Base-by-base conservation (phyloP, 805 yeast genomes). In the Metschnikowia baotianmanensis region DNA sequence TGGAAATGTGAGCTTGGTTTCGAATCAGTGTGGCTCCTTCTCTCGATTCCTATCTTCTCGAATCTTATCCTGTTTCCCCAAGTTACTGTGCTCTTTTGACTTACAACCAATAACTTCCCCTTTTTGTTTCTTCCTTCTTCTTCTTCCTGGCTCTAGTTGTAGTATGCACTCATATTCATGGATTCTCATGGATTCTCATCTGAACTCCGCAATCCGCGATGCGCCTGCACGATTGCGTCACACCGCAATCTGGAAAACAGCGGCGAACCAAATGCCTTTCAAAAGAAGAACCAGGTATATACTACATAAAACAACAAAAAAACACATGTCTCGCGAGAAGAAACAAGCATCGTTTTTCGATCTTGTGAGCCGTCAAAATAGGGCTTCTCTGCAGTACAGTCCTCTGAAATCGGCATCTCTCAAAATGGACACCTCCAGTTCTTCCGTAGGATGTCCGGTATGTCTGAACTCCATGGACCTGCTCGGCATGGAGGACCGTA, bases 391-490 rank as follows among this genome's bases (percentile, higher is more conserved):
- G 30, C 19, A 16, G 15, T 5, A 12, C 25, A 22, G 4, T n/a
- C n/a, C n/a, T n/a, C n/a, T n/a, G n/a, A n/a, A n/a, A n/a, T n/a
- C n/a, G 12, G 13, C 28, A 12, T 4, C 15, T n/a, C 28, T n/a
- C 2, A 25, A 25, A 25, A 4, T 8, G 11, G 28, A 25, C 28
- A n/a, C 28, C 11, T 11, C 4, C 13, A n/a, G 12, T 15, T 12
- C n/a, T 22, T 15, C 13, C 13, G 16, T 40, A 6, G 20, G 30
- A 10, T 82, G 88, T 52, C 87, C 86, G 0, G 57, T 81, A 1
- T 82, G 88, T 48, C 40, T 45, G 6, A 38, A 61, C 2, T 57
- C 68, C 31, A 47, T 82, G 17, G 61, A 72, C 2, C 42, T 43
- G 1, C 57, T 75, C 15, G 53, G 62, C 3, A 44, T 79, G 5